Evolutionary conservation across 805 yeast genomes (phyloP), one percentile per base, ranked within the genome.

Genomic region (Barnettozyma vustinii): DNA sequence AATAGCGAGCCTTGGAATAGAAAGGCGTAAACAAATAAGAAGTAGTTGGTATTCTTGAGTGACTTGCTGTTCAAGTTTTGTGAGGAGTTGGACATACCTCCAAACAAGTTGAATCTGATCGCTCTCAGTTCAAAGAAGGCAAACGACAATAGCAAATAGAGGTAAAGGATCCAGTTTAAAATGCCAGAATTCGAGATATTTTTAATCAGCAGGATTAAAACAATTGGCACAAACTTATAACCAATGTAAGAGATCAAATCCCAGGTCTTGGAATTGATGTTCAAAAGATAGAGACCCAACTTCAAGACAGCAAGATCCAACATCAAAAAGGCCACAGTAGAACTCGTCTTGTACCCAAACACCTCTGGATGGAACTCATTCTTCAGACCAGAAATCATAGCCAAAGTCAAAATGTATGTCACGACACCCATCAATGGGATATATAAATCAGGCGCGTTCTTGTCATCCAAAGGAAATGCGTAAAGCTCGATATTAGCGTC

Each of bases 381-480:
- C 49, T 82, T 79, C 46, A 92, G 68, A 10, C 99, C 99, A 50
- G 87, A 86, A 54, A 86, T 76, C 20, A 86, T 76, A 2, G 96
- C 92, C 78, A 92, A 82, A 35, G 88, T 74, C 52, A 94, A 70
- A 45, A 92, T 83, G 61, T 91, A 91, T 0, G 98, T 89, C 44
- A 89, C 79, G 59, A 86, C 79, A 1, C 97, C 87, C 97, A 95
- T 94, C 52, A 87, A 52, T 6, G 99, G 99, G 47, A 94, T 87
- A 67, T 94, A 94, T 72, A 94, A 76, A 65, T 94, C 99, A 2
- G 99, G 99, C 0, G 98, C 95, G 61, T 95, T 94, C 50, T 84
- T 75, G 64, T 94, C 99, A 52, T 86, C 87, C 42, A 77, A 68
- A 15, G 99, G 97, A 10, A 87, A 81, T 2, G 88, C 83, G 65